Conservation (phyloP, 192 early-diverging fungal genomes). For the Podila epigama region DNA sequence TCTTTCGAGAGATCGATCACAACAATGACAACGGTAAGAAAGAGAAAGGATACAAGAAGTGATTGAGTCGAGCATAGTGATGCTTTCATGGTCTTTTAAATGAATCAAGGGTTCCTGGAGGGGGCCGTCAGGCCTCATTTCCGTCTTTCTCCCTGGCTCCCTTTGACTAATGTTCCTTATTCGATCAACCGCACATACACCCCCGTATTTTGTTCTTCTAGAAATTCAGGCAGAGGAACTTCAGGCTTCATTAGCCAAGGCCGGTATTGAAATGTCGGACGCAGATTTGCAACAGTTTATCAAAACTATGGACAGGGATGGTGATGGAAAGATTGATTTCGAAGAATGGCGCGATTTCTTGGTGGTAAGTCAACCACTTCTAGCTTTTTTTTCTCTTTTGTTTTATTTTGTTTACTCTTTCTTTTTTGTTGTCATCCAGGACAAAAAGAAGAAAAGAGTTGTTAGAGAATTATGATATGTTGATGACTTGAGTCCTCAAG, state of each 20-base stretch:
- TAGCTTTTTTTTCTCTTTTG: no score
- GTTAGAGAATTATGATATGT: no score
- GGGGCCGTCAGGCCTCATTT: neutral
- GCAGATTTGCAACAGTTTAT: conserved; percentile 68
- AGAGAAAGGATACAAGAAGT: no score
- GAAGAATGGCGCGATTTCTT: conserved; percentile 73
- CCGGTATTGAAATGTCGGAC: conserved; percentile 68
- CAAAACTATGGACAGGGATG: conserved; percentile 66
- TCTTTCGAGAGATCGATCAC: conserved; percentile 73
- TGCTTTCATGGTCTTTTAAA: neutral
- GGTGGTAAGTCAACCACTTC: conserved; percentile 60
- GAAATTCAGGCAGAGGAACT: conserved; percentile 64
- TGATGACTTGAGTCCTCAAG: no score
- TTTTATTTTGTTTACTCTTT: neutral
- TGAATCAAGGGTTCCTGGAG: neutral
- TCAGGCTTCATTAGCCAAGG: conserved; percentile 56
- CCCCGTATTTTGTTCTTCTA: no score
- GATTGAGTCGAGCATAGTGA: no score
- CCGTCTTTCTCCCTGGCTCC: neutral
- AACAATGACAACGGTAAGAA: conserved; percentile 56
- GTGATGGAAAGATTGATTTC: conserved; percentile 70
- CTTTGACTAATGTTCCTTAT: neutral
- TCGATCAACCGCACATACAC: no score
- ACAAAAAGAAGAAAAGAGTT: neutral
- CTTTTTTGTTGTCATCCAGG: no score